Conservation (phyloP, 1,139 yeast genomes). For the Diutina rugosa region DNA sequence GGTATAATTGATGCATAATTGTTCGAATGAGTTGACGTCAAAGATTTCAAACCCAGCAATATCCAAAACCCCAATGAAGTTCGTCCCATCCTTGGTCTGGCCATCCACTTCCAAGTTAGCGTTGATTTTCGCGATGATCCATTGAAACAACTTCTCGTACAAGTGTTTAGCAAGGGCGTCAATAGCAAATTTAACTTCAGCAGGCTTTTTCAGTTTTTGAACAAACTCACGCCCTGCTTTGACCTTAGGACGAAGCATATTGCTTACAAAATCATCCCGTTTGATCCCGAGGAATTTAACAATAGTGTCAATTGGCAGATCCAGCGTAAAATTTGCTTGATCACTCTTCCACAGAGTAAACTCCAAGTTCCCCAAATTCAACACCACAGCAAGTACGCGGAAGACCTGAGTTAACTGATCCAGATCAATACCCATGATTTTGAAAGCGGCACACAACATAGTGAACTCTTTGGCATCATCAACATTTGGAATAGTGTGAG, state of each 20-base stretch:
- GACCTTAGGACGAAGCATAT: constrained; percentile 66
- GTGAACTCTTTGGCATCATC: constrained; percentile 65
- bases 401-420: constrained; percentile 49
- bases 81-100: constrained; percentile 10
- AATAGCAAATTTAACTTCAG: constrained; percentile 68
- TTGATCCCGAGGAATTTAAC: constrained; percentile 57
- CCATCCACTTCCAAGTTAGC: constrained; percentile 30
- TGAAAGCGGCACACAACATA: constrained; percentile 50
- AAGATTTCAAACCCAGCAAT: constrained; percentile 98
- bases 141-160: constrained; percentile 75
- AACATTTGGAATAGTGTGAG: constrained; percentile 46
- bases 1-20: constrained; percentile 90
- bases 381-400: constrained; percentile 57
- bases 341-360: constrained; percentile 63
- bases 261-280: constrained; percentile 38
- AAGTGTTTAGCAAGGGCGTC: constrained; percentile 84
- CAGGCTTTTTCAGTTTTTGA: constrained; percentile 64
- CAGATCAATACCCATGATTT: constrained; percentile 56
- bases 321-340: constrained; percentile 59
- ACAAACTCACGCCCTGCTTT: constrained; percentile 88
- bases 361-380: constrained; percentile 78
- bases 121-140: constrained; percentile 67
- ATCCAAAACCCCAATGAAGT: constrained; percentile 87
- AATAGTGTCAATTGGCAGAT: constrained; percentile 41
- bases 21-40: constrained; percentile 85